Conservation (phyloP, 768 basidiomycete species). For the Termitomyces sp. region DNA sequence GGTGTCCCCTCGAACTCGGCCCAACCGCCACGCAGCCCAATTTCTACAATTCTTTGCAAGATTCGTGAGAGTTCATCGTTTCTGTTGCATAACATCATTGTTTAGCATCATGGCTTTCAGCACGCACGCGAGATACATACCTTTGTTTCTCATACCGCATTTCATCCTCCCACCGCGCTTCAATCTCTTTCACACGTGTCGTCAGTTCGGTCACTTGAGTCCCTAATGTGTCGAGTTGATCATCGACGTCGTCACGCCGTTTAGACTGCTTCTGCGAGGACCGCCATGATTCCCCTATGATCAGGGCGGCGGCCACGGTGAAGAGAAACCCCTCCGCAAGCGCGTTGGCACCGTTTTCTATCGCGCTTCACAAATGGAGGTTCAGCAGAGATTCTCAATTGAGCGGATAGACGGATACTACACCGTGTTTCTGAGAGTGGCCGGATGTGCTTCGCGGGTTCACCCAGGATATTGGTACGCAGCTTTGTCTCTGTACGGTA, state of each 20-base stretch:
- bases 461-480: conserved; percentile 72
- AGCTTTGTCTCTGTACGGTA: conserved; percentile 69
- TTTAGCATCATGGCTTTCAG: background rate
- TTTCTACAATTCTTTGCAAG: conserved; percentile 62
- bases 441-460: conserved; percentile 63
- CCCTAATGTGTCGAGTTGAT: conserved; percentile 57
- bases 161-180: conserved; percentile 36
- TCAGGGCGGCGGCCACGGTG: conserved; percentile 64
- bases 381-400: background rate
- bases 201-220: conserved; percentile 40
- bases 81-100: conserved; percentile 24
- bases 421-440: conserved; percentile 76
- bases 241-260: conserved; percentile 69
- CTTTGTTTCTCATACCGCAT: conserved; percentile 36
- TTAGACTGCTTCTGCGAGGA: conserved; percentile 62
- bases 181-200: conserved; percentile 34
- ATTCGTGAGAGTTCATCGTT: conserved; percentile 64
- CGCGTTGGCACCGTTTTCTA: conserved; percentile 81
- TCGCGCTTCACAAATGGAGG: conserved; percentile 42
- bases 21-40: conserved; percentile 59
- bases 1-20: conserved; percentile 60
- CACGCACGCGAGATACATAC: conserved; percentile 26
- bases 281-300: conserved; percentile 75
- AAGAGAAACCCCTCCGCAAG: conserved; percentile 86
- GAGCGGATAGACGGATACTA: conserved; percentile 14